Base-by-base conservation (phyloP, 129 eudicot species). In the Ambrosia artemisiifolia region DNA sequence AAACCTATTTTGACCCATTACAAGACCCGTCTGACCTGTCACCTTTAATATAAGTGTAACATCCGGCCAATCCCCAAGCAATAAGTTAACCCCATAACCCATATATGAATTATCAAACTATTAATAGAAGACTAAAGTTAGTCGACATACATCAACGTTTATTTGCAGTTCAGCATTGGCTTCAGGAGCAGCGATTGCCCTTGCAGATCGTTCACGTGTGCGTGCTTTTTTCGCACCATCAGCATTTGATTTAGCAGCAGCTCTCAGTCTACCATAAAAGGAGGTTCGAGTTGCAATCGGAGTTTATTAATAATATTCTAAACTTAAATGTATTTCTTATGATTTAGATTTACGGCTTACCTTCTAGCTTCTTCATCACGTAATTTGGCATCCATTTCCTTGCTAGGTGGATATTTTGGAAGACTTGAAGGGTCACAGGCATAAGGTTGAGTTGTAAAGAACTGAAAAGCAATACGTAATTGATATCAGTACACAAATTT, bases 331-430 rank as follows among this genome's bases (percentile, higher is more conserved):
- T 42, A 57, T 16, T 67, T 69, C 69, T 72, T 67, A 32, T 7
- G 66, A 34, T 20, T 61, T 30, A 35, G 51, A 53, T 54, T 46
- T 44, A 55, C 76, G 13, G 56, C 85, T 73, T 40, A 92, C 97
- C 97, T 92, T 88, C 97, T 71, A 65, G 97, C 91, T 82, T 88
- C 96, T 82, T 91, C 96, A 75, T 88, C 97, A 2, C 97, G 93
- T 56, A 91, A 79, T 79, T 88, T 92, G 60, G 96, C 97, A 81
- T 92, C 97, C 93, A 92, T 92, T 84, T 92, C 97, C 84, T 92
- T 92, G 80, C 86, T 92, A 3, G 97, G 97, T 79, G 97, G 97
- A 81, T 92, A 92, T 70, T 88, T 92, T 30, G 97, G 97, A 73
- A 92, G 93, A 80, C 88, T 88, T 60, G 94, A 86, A 65, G 97